phyloP scores from a whole-genome alignment of 805 yeast genomes.

The Candida taoyuanica region DNA sequence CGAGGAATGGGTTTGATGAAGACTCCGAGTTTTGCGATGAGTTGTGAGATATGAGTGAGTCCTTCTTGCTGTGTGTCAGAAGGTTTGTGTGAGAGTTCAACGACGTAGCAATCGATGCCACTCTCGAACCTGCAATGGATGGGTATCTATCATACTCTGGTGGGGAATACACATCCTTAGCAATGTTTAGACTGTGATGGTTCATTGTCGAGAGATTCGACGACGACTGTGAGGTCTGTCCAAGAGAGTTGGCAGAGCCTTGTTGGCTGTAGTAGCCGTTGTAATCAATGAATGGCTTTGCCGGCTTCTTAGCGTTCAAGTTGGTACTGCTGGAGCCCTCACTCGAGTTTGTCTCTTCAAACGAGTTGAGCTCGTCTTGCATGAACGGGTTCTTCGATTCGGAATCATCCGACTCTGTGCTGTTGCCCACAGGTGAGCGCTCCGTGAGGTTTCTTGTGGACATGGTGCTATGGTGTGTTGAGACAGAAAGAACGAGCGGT shows the following conservation, averaged over 20 bases:
- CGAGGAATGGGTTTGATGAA: slow-evolving; percentile 38
- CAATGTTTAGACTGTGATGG: slow-evolving; percentile 8
- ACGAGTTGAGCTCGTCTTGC: slow-evolving; percentile 26
- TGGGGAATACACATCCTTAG: slow-evolving; percentile 35
- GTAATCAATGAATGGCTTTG: slow-evolving; percentile 37
- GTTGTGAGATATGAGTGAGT: slow-evolving; percentile 14
- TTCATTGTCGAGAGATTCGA: slow-evolving; percentile 21
- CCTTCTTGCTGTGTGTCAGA: slow-evolving; percentile 14
- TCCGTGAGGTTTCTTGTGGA: slow-evolving; percentile 29
- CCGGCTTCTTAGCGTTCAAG: slow-evolving; percentile 17
- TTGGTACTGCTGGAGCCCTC: slow-evolving; percentile 19
- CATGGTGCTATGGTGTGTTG: slow-evolving; percentile 14
- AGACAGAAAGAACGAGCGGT: neutral
- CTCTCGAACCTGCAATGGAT: slow-evolving; percentile 50
- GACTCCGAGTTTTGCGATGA: slow-evolving; percentile 20
- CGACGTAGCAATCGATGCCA: slow-evolving; percentile 45
- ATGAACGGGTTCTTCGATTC: slow-evolving; percentile 28
- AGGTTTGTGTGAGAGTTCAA: slow-evolving; percentile 30
- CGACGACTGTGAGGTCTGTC: slow-evolving; percentile 21
- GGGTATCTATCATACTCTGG: slow-evolving; percentile 69
- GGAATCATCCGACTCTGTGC: slow-evolving; percentile 23
- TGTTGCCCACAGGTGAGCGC: slow-evolving; percentile 21
- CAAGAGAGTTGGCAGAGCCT: slow-evolving; percentile 36
- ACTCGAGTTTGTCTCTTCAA: slow-evolving; percentile 22
- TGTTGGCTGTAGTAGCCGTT: slow-evolving; percentile 39